phyloP scores from a whole-genome alignment of 1,284 basidiomycete species.

The Cutaneotrichosporon arboriforme region DNA sequence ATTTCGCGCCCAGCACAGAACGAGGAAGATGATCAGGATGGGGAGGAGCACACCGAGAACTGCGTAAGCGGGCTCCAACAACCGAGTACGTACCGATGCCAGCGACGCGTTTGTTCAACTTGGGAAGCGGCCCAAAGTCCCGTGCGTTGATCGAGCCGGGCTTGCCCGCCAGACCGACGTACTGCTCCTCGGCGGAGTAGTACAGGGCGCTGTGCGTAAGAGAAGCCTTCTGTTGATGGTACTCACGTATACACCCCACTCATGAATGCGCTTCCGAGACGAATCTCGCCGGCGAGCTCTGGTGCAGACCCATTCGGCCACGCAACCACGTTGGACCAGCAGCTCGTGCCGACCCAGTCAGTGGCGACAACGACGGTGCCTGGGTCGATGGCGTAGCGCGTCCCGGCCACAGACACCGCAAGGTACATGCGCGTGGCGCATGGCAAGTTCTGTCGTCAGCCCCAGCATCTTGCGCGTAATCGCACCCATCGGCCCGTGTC shows the following conservation, averaged over 20 bases:
- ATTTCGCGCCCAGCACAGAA: slow-evolving; percentile 32
- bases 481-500: slow-evolving; percentile 1
- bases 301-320: slow-evolving; percentile 38
- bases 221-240: neutral
- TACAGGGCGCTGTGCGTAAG: slow-evolving; percentile 32
- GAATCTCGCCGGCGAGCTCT: slow-evolving; percentile 32
- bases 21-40: slow-evolving; percentile 29
- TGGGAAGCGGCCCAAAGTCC: neutral
- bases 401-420: slow-evolving; percentile 26
- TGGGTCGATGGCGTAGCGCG: slow-evolving; percentile 30
- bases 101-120: neutral
- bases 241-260: slow-evolving; percentile 41
- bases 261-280: slow-evolving; percentile 44
- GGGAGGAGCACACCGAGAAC: slow-evolving; percentile 37
- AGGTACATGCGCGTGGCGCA: slow-evolving; percentile 37
- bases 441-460: slow-evolving; percentile 33
- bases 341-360: slow-evolving; percentile 23
- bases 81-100: slow-evolving; percentile 15
- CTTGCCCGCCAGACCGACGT: slow-evolving; percentile 42
- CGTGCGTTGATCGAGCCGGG: slow-evolving; percentile 30
- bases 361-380: slow-evolving; percentile 28
- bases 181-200: slow-evolving; percentile 25
- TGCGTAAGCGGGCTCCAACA: slow-evolving; percentile 1
- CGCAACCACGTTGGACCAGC: slow-evolving; percentile 38
- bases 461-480: too few relatives aligned